These are phyloP conservation scores for Pistacia atlantica DNA, from an alignment of 345 rosid genomes.

Conservation along the genomic window DNA sequence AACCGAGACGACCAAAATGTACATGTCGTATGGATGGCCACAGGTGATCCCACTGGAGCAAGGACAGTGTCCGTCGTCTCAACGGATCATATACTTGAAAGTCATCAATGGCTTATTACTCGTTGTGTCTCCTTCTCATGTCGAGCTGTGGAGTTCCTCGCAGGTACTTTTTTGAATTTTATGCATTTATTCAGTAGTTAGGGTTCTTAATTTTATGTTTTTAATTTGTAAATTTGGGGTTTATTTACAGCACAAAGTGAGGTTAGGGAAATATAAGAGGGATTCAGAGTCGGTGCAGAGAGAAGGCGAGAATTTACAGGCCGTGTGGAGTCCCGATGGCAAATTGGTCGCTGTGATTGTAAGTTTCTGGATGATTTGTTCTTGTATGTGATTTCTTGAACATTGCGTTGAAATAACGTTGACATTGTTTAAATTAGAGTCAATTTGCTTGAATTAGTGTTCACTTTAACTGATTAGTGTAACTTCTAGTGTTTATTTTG, in stretches of 20 bases:
- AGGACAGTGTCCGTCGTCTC: constrained; percentile 71
- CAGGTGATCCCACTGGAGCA: constrained; percentile 87
- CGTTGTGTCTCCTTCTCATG: constrained; percentile 73
- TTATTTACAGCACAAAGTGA: constrained; percentile 70
- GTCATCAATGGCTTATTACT: constrained; percentile 66
- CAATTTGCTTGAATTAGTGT: background rate
- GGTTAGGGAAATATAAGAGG: constrained; percentile 86
- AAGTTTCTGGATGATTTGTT: constrained; percentile 30
- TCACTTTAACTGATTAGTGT: background rate
- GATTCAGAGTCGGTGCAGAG: constrained; percentile 66
- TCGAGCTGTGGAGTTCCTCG: constrained; percentile 90
- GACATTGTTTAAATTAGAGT: constrained; percentile 5
- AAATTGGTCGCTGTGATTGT: constrained; percentile 86
- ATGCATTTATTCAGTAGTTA: background rate
- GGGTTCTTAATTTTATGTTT: constrained; percentile 18
- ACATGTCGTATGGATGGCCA: constrained; percentile 98
- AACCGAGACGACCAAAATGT: constrained; percentile 53
- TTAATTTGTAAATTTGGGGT: background rate
- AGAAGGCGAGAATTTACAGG: constrained; percentile 87
- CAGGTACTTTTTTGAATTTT: constrained; percentile 49
- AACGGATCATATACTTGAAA: constrained; percentile 69
- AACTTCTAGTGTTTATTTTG: too few species aligned
- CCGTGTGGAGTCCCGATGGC: constrained; percentile 90
- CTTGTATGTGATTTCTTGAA: constrained; percentile 4
- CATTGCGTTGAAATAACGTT: background rate